Conservation (phyloP, 2,329 filamentous ascomycete species). For the Colletotrichum sp. region DNA sequence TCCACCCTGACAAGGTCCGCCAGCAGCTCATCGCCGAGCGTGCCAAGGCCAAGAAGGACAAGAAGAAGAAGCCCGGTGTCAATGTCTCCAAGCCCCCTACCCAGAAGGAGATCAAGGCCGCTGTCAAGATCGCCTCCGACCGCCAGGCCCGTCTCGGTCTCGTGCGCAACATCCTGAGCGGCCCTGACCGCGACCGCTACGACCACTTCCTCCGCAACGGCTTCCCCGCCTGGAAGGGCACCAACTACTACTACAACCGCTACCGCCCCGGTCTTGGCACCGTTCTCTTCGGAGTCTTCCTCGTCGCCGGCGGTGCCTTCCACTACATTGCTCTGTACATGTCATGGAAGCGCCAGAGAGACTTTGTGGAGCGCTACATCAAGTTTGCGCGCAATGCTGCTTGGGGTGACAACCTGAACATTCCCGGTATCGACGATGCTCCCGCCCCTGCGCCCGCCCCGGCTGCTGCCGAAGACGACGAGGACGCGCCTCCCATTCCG, state of each 20-base stretch:
- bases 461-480: slow-evolving; percentile 47
- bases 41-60: slow-evolving; percentile 56
- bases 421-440: slow-evolving; percentile 68
- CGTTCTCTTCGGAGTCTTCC: slow-evolving; percentile 80
- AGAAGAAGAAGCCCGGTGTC: slow-evolving; percentile 61
- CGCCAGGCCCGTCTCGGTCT: slow-evolving; percentile 85
- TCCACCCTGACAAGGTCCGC: slow-evolving; percentile 96
- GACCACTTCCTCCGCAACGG: slow-evolving; percentile 93
- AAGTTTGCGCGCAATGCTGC: slow-evolving; percentile 85
- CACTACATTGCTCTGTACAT: slow-evolving; percentile 89
- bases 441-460: slow-evolving; percentile 48
- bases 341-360: slow-evolving; percentile 86
- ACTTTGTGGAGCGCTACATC: slow-evolving; percentile 93
- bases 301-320: slow-evolving; percentile 81
- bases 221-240: slow-evolving; percentile 96
- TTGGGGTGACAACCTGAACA: slow-evolving; percentile 82
- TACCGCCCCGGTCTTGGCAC: slow-evolving; percentile 90
- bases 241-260: slow-evolving; percentile 96
- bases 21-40: slow-evolving; percentile 79
- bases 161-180: slow-evolving; percentile 85
- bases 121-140: slow-evolving; percentile 81
- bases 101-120: slow-evolving; percentile 76
- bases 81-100: slow-evolving; percentile 74
- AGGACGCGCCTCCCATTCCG: slow-evolving; percentile 56
- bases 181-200: slow-evolving; percentile 82